Base-by-base conservation (phyloP, 441 rosid genomes). In the Euphorbia schlechtendalii region DNA sequence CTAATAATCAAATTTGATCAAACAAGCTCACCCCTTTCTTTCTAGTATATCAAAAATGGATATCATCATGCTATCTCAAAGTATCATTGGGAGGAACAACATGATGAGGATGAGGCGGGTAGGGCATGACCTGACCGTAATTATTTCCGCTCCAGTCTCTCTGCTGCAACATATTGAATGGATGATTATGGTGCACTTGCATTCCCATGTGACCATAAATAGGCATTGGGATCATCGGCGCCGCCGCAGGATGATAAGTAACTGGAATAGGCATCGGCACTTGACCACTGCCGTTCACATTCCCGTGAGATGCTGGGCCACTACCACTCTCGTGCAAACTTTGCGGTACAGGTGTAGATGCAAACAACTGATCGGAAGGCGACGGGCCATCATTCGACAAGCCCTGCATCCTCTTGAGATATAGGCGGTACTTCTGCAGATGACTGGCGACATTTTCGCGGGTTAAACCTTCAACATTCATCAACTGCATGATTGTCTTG, bases 371-470 rank as follows among this genome's bases (percentile, higher is more conserved):
- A 54, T 94, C 97, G 0, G 94, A 82, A 10, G 96, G 38, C 14
- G 99, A 80, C 0, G 87, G 82, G 6, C 83, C 97, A 14, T 84
- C 95, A 15, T 17, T 74, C 4, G 86, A 79, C 45, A 82, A 57
- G 11, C 99, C 97, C 43, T 90, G 92, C 98, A 89, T 95, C 80
- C 99, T 62, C 68, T 85, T 95, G 66, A 92, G 75, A 66, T 89
- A 95, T 4, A 95, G 85, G 20, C 99, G 78, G 66, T 95, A 95
- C 71, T 95, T 95, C 64, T 95, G 99, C 61, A 95, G 67, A 70
- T 95, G 98, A 66, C 96, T 90, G 1, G 99, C 99, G 0, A 95
- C 99, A 80, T 92, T 95, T 59, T 95, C 98, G 13, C 97, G 82
- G 18, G 96, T 92, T 70, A 95, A 34, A 2, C 99, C 99, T 59